Conservation (phyloP, 2,329 filamentous ascomycete genomes). For the Clarireedia sp. region DNA sequence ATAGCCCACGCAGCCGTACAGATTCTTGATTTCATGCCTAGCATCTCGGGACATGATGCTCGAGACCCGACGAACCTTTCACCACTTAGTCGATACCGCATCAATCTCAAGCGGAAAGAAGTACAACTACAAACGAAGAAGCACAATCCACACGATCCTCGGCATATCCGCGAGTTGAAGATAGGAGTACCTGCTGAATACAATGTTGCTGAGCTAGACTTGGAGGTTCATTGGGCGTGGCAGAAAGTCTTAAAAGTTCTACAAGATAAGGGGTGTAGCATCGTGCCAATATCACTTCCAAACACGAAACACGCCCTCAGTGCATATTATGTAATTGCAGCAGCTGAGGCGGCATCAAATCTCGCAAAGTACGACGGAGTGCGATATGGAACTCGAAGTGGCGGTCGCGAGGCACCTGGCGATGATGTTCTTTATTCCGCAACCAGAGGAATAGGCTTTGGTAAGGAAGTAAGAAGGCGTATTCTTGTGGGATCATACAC, state of each 20-base stretch:
- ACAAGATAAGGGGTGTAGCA: constrained; percentile 54
- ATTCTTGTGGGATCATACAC: constrained; percentile 88
- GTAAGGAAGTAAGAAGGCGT: constrained; percentile 74
- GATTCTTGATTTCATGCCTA: constrained; percentile 28
- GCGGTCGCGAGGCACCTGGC: constrained; percentile 44
- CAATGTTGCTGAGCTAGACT: constrained; percentile 74
- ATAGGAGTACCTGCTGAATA: constrained; percentile 69
- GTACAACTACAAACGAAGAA: background rate
- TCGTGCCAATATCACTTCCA: constrained; percentile 74
- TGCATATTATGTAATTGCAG: constrained; percentile 91
- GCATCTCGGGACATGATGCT: constrained; percentile 11
- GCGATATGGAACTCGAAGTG: constrained; percentile 59
- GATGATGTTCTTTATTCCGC: constrained; percentile 62
- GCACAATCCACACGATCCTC: background rate
- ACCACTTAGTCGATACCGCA: constrained; percentile 33
- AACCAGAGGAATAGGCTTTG: constrained; percentile 68
- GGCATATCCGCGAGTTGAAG: constrained; percentile 12
- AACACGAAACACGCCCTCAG: constrained; percentile 78
- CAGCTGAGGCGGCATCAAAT: constrained; percentile 92
- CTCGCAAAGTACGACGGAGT: constrained; percentile 95
- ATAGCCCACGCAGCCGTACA: constrained; percentile 38
- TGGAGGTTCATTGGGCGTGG: constrained; percentile 65
- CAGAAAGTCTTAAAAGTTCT: constrained; percentile 50
- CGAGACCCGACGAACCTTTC: constrained; percentile 47
- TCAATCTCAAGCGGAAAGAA: constrained; percentile 3